These are phyloP conservation scores for Coniferiporia sulphurascens DNA, from an alignment of 1,284 basidiomycete genomes.

Conservation along the genomic window DNA sequence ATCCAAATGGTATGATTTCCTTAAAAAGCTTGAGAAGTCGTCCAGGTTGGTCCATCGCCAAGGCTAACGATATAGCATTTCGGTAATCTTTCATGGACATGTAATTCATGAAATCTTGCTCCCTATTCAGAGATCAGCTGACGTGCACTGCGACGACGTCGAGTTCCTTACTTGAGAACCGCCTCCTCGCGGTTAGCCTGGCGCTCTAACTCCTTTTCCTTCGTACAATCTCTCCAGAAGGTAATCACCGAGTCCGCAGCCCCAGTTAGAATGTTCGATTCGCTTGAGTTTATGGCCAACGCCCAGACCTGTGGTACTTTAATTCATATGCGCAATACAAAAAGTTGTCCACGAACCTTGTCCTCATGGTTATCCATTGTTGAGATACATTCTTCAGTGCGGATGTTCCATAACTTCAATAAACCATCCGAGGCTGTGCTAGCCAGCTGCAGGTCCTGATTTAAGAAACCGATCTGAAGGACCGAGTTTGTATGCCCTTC, in stretches of 20 bases:
- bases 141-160: conserved; percentile 7
- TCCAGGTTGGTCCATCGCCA: conserved; percentile 91
- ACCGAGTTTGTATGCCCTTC: conserved; percentile 98
- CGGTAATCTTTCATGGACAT: conserved; percentile 86
- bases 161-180: conserved; percentile 66
- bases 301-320: conserved; percentile 77
- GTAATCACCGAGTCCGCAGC: conserved; percentile 93
- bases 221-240: conserved; percentile 92
- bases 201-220: conserved; percentile 70
- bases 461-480: conserved; percentile 88
- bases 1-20: conserved; percentile 41
- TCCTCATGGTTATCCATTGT: conserved; percentile 97
- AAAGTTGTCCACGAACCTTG: conserved; percentile 53
- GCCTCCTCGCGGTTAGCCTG: conserved; percentile 65
- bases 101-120: conserved; percentile 94
- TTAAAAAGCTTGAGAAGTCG: conserved; percentile 81
- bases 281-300: conserved; percentile 73
- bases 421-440: conserved; percentile 91
- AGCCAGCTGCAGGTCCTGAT: conserved; percentile 80
- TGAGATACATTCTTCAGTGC: conserved; percentile 79
- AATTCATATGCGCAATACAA: not conserved
- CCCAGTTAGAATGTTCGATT: conserved; percentile 81
- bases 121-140: conserved; percentile 42
- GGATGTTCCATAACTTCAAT: conserved; percentile 93
- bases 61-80: conserved; percentile 85